Conservation (phyloP, 305 asterid genomes). For the Rubia balearica region DNA sequence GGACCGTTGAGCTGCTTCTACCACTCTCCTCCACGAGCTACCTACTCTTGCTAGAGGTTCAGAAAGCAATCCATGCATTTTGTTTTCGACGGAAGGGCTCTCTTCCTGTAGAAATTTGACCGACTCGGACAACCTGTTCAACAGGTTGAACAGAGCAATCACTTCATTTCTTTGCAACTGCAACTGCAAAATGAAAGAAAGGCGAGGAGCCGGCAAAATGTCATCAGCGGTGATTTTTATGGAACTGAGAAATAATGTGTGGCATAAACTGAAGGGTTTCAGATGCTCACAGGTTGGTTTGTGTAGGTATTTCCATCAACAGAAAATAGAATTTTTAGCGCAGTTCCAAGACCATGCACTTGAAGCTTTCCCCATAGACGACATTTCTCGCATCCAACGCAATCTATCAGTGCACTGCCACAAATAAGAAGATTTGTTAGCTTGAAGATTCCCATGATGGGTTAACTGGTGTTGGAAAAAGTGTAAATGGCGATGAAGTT, state of each 20-base stretch:
- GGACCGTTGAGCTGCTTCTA: constrained; percentile 28
- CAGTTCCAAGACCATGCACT: constrained; percentile 63
- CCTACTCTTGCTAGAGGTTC: constrained; percentile 29
- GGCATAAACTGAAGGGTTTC: constrained; percentile 9
- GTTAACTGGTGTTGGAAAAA: not conserved
- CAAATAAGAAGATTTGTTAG: constrained; percentile 13
- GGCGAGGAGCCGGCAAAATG: not conserved
- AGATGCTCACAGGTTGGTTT: constrained; percentile 46
- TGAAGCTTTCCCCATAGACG: constrained; percentile 75
- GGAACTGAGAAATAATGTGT: not conserved
- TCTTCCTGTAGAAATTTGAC: constrained; percentile 63
- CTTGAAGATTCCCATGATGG: not conserved
- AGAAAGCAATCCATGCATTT: constrained; percentile 35
- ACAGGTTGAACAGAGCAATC: constrained; percentile 80
- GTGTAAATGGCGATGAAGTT: not conserved
- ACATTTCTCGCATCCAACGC: constrained; percentile 90
- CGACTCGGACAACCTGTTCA: constrained; percentile 79
- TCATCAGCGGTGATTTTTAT: not conserved
- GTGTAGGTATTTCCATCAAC: constrained; percentile 48
- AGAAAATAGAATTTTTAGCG: constrained; percentile 67
- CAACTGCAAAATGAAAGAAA: constrained; percentile 34
- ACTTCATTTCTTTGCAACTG: constrained; percentile 93
- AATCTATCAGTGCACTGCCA: constrained; percentile 62
- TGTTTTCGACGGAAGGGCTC: constrained; percentile 49
- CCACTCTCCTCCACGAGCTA: constrained; percentile 36